Conservation (phyloP, 2,329 filamentous ascomycete genomes). For the Diaporthe sp. region DNA sequence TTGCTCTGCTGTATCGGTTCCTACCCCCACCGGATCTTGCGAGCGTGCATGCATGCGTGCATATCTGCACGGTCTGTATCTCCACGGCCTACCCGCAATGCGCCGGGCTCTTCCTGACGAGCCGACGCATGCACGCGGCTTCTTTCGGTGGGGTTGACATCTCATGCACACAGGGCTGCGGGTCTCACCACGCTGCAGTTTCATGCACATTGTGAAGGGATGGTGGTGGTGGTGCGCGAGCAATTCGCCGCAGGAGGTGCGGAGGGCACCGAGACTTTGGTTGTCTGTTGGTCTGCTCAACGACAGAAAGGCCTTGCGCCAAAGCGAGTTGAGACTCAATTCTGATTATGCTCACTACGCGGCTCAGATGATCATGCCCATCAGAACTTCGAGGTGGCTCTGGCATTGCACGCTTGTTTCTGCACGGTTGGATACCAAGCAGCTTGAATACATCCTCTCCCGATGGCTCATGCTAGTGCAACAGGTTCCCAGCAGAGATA, state of each 20-base stretch:
- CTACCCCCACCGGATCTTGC: constrained; percentile 24
- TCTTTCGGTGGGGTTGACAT: not conserved
- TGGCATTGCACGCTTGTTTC: not conserved
- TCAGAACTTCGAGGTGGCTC: not conserved
- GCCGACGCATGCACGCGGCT: not conserved
- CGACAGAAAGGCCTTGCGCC: not conserved
- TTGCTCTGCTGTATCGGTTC: not conserved
- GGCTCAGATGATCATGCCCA: not conserved
- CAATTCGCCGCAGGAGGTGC: not conserved
- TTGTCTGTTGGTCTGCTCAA: not conserved
- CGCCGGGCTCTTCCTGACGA: not conserved
- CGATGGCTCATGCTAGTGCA: not conserved
- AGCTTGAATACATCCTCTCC: not conserved
- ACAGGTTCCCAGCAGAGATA: not conserved
- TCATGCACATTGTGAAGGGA: constrained; percentile 16
- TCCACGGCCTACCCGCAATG: not conserved
- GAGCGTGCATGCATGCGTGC: constrained; percentile 15
- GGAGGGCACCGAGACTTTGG: constrained; percentile 6
- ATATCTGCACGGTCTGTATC: not conserved
- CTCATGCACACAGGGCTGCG: not conserved
- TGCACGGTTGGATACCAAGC: not conserved
- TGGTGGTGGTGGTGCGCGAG: not conserved
- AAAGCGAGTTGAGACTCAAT: not conserved
- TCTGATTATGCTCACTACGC: not conserved
- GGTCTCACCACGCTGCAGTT: constrained; percentile 6